Evolutionary conservation across 352 stramenopile species (phyloP).

Genomic region (Phytopythium montanum): DNA sequence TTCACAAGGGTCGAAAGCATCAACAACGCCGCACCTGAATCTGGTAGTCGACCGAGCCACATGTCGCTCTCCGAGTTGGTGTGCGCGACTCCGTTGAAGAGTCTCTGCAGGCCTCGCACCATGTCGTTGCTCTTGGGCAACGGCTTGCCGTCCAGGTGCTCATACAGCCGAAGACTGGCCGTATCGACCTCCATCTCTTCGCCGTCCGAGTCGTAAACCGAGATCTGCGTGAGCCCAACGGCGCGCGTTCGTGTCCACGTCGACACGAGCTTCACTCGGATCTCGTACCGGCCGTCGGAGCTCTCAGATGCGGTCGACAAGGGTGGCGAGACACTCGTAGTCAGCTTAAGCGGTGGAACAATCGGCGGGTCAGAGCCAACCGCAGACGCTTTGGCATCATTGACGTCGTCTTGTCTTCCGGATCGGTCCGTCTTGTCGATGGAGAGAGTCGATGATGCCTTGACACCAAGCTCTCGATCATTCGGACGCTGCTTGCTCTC

Average conservation of each 20-base stretch:
- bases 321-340: neutral
- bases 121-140: slow-evolving; percentile 66
- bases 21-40: slow-evolving; percentile 35
- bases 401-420: neutral
- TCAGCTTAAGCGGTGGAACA: slow-evolving; percentile 27
- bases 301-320: neutral
- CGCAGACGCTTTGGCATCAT: neutral
- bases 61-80: slow-evolving; percentile 73
- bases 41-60: slow-evolving; percentile 65
- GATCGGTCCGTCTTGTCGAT: neutral
- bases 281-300: slow-evolving; percentile 12
- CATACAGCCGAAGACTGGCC: slow-evolving; percentile 48
- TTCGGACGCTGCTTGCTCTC: neutral
- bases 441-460: neutral
- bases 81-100: slow-evolving; percentile 60
- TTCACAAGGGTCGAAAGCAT: neutral
- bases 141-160: slow-evolving; percentile 34
- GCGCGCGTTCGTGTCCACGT: slow-evolving; percentile 60
- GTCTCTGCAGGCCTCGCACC: slow-evolving; percentile 41
- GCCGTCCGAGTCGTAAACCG: slow-evolving; percentile 58
- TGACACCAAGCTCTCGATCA: neutral
- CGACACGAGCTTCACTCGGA: slow-evolving; percentile 67
- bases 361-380: neutral
- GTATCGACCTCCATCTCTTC: slow-evolving; percentile 45
- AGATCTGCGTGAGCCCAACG: slow-evolving; percentile 63